Conservation (phyloP, 495 filamentous ascomycete genomes). For the Podospora australis region DNA sequence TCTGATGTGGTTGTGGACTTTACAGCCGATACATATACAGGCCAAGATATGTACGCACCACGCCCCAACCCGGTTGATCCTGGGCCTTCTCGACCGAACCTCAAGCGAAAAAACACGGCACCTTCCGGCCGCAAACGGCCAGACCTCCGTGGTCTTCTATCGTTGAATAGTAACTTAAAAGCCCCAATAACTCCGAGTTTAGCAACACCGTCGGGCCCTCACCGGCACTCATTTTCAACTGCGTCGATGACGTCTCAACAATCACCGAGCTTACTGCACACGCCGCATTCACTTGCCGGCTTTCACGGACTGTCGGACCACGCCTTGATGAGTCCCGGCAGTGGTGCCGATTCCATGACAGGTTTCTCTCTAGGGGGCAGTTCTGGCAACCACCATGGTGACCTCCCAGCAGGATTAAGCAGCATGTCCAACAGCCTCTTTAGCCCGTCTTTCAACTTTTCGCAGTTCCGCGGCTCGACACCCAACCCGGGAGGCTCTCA, state of each 20-base stretch:
- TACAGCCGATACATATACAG: constrained; percentile 40
- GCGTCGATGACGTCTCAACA: constrained; percentile 23
- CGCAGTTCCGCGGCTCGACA: constrained; percentile 15
- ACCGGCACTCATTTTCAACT: constrained; percentile 28
- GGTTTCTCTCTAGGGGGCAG: constrained; percentile 20
- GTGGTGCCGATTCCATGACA: constrained; percentile 5
- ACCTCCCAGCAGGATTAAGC: constrained; percentile 5
- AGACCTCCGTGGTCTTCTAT: constrained; percentile 23
- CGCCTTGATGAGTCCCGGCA: constrained; percentile 18
- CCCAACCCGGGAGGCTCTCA: constrained; percentile 16
- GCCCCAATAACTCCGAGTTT: constrained; percentile 19
- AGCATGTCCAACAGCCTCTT: constrained; percentile 9
- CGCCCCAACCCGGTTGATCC: constrained; percentile 19
- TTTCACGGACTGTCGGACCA: constrained; percentile 15
- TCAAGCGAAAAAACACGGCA: constrained; percentile 38
- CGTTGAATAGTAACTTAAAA: constrained; percentile 19
- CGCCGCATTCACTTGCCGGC: constrained; percentile 19
- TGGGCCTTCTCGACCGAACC: constrained; percentile 23
- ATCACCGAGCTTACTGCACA: constrained; percentile 27
- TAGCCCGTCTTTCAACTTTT: constrained; percentile 22
- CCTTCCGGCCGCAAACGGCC: constrained; percentile 27
- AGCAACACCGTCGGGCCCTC: constrained; percentile 23
- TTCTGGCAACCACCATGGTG: background rate
- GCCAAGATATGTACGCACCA: constrained; percentile 37
- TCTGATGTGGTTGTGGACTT: constrained; percentile 48